phyloP scores from a whole-genome alignment of 73 alveolate genomes.

The Breviolum minutum region DNA sequence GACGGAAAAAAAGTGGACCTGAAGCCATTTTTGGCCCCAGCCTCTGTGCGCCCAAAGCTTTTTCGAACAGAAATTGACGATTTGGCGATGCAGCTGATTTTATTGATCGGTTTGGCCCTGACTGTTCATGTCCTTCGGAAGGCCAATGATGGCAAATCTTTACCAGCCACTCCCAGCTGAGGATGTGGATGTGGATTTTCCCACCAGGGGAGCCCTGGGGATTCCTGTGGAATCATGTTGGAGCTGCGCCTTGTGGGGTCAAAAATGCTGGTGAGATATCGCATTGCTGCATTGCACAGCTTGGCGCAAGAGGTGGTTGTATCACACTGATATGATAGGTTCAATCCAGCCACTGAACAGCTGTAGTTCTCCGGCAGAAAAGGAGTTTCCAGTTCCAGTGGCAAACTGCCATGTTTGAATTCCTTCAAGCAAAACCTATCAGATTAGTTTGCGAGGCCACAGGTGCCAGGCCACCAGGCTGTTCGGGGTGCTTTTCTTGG shows the following conservation, averaged over 20 bases:
- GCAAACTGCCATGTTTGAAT: no score
- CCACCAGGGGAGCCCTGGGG: conserved; percentile 5
- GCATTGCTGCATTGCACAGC: not conserved
- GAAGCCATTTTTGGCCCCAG: no score
- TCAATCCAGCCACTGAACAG: not conserved
- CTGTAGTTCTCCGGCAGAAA: not conserved
- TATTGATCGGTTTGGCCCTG: conserved; percentile 26
- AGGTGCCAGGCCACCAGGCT: no score
- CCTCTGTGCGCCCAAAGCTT: no score
- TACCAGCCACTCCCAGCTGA: not conserved
- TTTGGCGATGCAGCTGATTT: not conserved
- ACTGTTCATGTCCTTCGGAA: not conserved
- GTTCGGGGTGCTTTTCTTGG: no score
- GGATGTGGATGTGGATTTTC: not conserved
- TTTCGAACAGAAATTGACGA: no score
- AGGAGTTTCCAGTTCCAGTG: no score
- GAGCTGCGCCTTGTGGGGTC: not conserved
- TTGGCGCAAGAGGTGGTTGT: not conserved
- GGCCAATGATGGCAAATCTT: not conserved
- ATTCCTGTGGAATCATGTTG: conserved; percentile 22
- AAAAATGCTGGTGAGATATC: not conserved
- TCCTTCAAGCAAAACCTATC: no score
- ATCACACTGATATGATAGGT: no score
- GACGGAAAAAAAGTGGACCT: no score
- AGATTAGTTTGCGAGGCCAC: no score